Evolutionary conservation across 441 rosid species (phyloP), one percentile per base, ranked within the genome.

Genomic region (Iberis amara): DNA sequence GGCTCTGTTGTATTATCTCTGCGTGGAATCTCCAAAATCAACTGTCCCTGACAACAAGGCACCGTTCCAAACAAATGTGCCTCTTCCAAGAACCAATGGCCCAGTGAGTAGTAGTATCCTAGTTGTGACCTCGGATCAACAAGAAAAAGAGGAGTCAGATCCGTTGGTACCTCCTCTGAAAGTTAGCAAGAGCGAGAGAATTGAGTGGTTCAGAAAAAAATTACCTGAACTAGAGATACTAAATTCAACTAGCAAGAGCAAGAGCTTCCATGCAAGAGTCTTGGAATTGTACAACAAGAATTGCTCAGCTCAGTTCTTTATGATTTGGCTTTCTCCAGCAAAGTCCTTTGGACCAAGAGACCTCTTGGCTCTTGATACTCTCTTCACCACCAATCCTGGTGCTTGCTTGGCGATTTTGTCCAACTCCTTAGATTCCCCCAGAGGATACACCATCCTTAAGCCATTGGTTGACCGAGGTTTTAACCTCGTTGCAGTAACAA

Each of bases 241-340:
- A 5, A 54, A 57, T 6, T 75, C 82, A 2, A 76, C 48, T n/a
- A 56, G 38, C 37, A 42, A 42, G 59, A 75, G 75, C 56, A 38
- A 52, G 64, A 53, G 55, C 11, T 70, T 77, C 52, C 78, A 77
- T 6, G 23, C 51, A 11, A 61, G 75, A 9, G 68, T 77, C 9
- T 2, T 51, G 37, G 65, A 72, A 51, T 58, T 79, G 58, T 58
- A 68, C 54, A 53, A 33, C 66, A 52, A 48, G 3, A 40, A 69
- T 0, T 82, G 85, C 50, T 53, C 65, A 0, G 70, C 64, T 35
- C 76, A 71, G 56, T 73, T 77, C 73, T 79, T 70, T 60, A 77
- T 79, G 89, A 52, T 72, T 12, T 82, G 83, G 83, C 70, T 79
- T 44, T 73, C 89, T n/a, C 61, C 78, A 0, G 70, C 73, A 0